A percentile compares a stretch with the other conserved stretches of the same genome.
phyloP scores from a whole-genome alignment of 805 yeast genomes.

The Blastobotrys muscicola region DNA sequence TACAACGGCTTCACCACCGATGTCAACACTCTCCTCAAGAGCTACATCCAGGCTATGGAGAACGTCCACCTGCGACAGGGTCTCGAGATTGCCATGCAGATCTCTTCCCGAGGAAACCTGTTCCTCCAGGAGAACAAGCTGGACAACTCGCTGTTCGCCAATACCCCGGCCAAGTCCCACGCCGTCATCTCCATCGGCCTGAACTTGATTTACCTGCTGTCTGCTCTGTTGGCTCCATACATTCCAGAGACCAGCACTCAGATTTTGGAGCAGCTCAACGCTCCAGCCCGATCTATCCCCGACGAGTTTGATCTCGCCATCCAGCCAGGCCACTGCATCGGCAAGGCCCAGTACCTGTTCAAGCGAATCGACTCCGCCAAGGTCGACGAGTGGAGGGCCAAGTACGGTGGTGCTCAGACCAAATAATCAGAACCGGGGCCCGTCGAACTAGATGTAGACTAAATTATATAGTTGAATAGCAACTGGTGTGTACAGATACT shows the following conservation, averaged over 20 bases:
- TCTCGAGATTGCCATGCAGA: conserved; percentile 80
- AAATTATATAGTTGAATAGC: too few relatives aligned
- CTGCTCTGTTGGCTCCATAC: conserved; percentile 75
- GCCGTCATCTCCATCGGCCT: conserved; percentile 89
- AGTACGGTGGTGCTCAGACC: conserved; percentile 58
- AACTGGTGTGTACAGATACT: too few relatives aligned
- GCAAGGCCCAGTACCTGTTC: conserved; percentile 86
- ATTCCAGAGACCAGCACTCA: conserved; percentile 75
- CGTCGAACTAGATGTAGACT: too few relatives aligned
- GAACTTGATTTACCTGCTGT: conserved; percentile 77
- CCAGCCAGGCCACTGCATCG: conserved; percentile 75
- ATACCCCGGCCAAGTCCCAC: conserved; percentile 71
- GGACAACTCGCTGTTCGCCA: conserved; percentile 74
- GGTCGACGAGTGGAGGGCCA: conserved; percentile 75
- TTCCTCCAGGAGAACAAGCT: conserved; percentile 94
- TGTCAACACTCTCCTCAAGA: conserved; percentile 48
- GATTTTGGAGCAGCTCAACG: conserved; percentile 72
- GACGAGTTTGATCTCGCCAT: conserved; percentile 63
- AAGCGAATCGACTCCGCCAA: conserved; percentile 84
- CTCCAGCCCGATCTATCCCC: conserved; percentile 69
- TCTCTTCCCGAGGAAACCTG: conserved; percentile 87
- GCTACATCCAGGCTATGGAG: conserved; percentile 68
- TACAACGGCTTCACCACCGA: conserved; percentile 38
- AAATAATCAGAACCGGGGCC: too few relatives aligned
- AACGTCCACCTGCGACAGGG: conserved; percentile 77